Percentiles rank a stretch among this genome's conserved stretches.
These are phyloP conservation scores for Jasminum sambac DNA, from an alignment of 257 asterid genomes.

Conservation along the genomic window DNA sequence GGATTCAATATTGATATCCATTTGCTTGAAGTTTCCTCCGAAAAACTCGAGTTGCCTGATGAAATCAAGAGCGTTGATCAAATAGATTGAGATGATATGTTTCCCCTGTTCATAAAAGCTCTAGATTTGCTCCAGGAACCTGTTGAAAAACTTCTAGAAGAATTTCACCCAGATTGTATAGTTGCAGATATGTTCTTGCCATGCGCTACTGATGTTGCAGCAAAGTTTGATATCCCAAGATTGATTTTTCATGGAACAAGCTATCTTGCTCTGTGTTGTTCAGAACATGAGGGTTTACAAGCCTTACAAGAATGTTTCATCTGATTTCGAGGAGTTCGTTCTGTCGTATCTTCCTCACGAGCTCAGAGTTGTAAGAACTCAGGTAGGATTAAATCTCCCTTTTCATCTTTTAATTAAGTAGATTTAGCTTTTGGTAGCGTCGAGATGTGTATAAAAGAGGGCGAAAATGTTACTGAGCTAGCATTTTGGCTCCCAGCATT, in stretches of 20 bases:
- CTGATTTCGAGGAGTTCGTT: constrained; percentile 34
- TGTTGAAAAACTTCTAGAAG: constrained; percentile 41
- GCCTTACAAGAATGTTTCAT: constrained; percentile 29
- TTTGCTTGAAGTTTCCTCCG: constrained; percentile 43
- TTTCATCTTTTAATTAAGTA: not conserved
- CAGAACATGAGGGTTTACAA: constrained; percentile 27
- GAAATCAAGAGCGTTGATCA: constrained; percentile 38
- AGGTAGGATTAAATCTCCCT: constrained; percentile 4
- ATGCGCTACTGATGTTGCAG: constrained; percentile 55
- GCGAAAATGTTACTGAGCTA: too few species aligned
- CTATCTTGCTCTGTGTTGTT: constrained; percentile 35
- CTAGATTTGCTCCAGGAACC: constrained; percentile 38
- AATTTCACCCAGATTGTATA: constrained; percentile 40
- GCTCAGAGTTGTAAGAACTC: constrained; percentile 27
- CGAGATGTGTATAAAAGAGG: too few species aligned
- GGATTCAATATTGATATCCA: constrained; percentile 36
- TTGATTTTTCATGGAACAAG: constrained; percentile 50
- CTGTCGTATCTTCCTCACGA: constrained; percentile 41
- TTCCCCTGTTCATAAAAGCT: constrained; percentile 31
- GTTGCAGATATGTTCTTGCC: constrained; percentile 63
- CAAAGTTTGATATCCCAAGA: constrained; percentile 54
- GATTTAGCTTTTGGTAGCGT: not conserved
- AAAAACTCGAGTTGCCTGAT: constrained; percentile 42
- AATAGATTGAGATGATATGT: constrained; percentile 16
- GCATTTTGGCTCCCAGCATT: too few species aligned